Evolutionary conservation across 108 stramenopile genomes (phyloP).

Genomic region (Nannochloropsis oceanica): DNA sequence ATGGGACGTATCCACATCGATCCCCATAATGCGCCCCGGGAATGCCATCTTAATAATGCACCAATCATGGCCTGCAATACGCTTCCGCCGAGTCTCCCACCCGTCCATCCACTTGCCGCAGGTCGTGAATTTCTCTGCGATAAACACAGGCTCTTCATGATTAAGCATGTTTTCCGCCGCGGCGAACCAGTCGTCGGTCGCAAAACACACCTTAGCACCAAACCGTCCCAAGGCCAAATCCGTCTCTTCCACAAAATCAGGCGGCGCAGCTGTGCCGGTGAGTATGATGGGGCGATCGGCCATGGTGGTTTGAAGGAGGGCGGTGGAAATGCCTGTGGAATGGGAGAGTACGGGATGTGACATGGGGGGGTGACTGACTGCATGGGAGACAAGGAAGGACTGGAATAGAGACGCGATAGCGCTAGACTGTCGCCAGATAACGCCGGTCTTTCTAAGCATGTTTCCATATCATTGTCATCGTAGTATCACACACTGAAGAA

Average conservation of each 20-base stretch:
- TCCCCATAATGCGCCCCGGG: conserved; percentile 25
- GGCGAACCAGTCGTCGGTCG: conserved; percentile 84
- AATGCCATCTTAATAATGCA: conserved; percentile 54
- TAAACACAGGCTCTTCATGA: conserved; percentile 50
- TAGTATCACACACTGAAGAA: too few species aligned
- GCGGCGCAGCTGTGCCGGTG: background rate
- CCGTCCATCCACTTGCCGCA: conserved; percentile 89
- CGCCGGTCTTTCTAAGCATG: too few species aligned
- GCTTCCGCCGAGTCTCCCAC: conserved; percentile 65
- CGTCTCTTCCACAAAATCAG: background rate
- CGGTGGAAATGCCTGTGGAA: too few species aligned
- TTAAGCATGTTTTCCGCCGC: conserved; percentile 56
- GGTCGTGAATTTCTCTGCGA: conserved; percentile 56
- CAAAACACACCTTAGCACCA: conserved; percentile 45
- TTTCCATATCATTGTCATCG: too few species aligned
- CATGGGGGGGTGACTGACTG: too few species aligned
- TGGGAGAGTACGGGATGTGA: too few species aligned
- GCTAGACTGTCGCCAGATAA: too few species aligned
- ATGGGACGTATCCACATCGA: conserved; percentile 70
- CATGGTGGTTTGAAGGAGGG: background rate
- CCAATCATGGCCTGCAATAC: conserved; percentile 71
- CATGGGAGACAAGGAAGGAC: too few species aligned
- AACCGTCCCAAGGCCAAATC: background rate
- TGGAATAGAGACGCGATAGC: too few species aligned
- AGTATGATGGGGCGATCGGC: background rate